Evolutionary conservation across 2,329 filamentous ascomycete species (phyloP), one percentile per base, ranked within the genome.

Genomic region (Aureobasidium sp.): DNA sequence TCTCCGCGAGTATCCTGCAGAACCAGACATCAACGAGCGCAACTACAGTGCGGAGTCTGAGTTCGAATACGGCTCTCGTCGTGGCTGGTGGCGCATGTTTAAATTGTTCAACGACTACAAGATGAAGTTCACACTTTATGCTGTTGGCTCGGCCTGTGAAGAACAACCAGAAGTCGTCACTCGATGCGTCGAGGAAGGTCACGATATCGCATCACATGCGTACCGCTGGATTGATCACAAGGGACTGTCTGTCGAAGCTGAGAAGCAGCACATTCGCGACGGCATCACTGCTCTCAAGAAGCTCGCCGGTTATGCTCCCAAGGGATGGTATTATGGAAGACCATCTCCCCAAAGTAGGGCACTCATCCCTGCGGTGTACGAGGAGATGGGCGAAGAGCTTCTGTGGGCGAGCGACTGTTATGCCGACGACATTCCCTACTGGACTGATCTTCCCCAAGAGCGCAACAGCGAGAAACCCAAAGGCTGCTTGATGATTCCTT

Each of bases 351-450:
- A 80, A 45, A 78, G 76, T 9, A 71, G 76, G 11, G 76, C 76
- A 11, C 69, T 82, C 25, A 73, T 83, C 0, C 77, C 76, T 51
- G 75, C 78, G 64, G 76, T 80, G 2, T 82, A 79, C 68, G 76
- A 80, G 64, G 81, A 83, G 69, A 78, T 83, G 74, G 78, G 79
- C 4, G 76, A 79, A 56, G 75, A 76, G 61, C 74, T 84, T 0
- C 68, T 82, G 0, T 84, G 79, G 75, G 74, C 75, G 25, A 74
- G 72, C 17, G 81, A 84, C 64, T 76, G 75, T 0, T 84, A 83
- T 63, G 79, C 80, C 15, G 82, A 84, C 62, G 81, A 84, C 62
- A 71, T 83, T 6, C 81, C 81, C 0, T 83, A 83, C 69, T 83
- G 80, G 81, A 73, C 78, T 5, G 81, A 83, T 66, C 70, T 83